A percentile compares a stretch with the other conserved stretches of the same genome.
These are phyloP conservation scores for Fusarium cyanostomum DNA, from an alignment of 2,329 filamentous ascomycete species.

Conservation along the genomic window DNA sequence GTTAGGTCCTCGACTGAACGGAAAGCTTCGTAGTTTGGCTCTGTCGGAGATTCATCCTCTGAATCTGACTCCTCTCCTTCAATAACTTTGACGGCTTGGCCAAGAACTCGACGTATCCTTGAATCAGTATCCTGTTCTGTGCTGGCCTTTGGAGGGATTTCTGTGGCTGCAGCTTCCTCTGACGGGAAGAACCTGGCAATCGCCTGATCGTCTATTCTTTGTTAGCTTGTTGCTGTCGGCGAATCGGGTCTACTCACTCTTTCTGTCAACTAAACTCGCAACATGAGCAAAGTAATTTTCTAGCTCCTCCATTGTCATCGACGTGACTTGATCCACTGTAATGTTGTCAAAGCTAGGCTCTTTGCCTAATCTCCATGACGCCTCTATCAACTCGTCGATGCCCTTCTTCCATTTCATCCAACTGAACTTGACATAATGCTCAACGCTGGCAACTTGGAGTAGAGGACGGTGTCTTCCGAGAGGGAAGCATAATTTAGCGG, in stretches of 20 bases:
- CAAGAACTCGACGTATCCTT: constrained; percentile 34
- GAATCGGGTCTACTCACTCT: constrained; percentile 40
- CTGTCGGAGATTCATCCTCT: neutral
- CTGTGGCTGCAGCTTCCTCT: constrained; percentile 33
- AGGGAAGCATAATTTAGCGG: constrained; percentile 82
- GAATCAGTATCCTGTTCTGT: constrained; percentile 42
- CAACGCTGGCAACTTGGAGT: constrained; percentile 16
- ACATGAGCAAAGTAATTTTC: constrained; percentile 70
- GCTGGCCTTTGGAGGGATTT: constrained; percentile 28
- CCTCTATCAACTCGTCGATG: constrained; percentile 48
- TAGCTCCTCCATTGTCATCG: constrained; percentile 68
- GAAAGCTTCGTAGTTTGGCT: constrained; percentile 45
- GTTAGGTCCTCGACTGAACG: constrained; percentile 46
- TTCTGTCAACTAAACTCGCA: constrained; percentile 46
- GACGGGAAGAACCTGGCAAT: constrained; percentile 50
- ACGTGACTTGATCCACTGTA: constrained; percentile 68
- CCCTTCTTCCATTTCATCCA: constrained; percentile 75
- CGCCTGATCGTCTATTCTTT: constrained; percentile 39
- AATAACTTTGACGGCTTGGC: constrained; percentile 20
- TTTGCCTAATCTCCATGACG: constrained; percentile 12
- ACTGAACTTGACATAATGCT: constrained; percentile 57
- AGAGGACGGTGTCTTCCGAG: constrained; percentile 67
- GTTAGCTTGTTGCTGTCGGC: constrained; percentile 11
- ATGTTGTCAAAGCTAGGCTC: constrained; percentile 59
- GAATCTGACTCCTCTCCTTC: constrained; percentile 15